phyloP scores from a whole-genome alignment of 2,329 filamentous ascomycete species.

The Endocalyx cinctus region DNA sequence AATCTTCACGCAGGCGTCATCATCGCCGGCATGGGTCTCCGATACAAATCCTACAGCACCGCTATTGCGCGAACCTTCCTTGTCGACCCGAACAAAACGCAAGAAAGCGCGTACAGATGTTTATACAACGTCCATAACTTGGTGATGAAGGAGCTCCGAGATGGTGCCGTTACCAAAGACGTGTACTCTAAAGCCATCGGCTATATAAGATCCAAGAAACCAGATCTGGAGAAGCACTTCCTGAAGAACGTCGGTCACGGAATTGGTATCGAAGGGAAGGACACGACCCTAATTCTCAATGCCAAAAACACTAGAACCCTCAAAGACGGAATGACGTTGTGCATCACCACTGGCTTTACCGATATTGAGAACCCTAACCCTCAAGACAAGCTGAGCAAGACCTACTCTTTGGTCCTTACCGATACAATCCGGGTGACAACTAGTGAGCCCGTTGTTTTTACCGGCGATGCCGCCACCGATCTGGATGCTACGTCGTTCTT shows the following conservation, averaged over 20 bases:
- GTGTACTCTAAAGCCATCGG: conserved; percentile 83
- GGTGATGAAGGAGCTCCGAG: conserved; percentile 85
- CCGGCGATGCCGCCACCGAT: conserved; percentile 84
- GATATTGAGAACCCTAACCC: conserved; percentile 84
- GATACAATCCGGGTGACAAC: conserved; percentile 88
- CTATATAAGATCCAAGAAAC: conserved; percentile 83
- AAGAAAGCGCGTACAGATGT: conserved; percentile 91
- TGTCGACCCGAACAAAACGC: conserved; percentile 93
- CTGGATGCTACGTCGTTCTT: conserved; percentile 96
- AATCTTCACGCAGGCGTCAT: conserved; percentile 88
- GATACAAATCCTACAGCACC: conserved; percentile 95
- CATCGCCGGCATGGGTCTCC: conserved; percentile 82
- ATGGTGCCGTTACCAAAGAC: conserved; percentile 82
- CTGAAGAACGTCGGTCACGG: conserved; percentile 87
- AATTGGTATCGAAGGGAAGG: conserved; percentile 87
- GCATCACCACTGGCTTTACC: conserved; percentile 82
- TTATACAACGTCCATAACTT: conserved; percentile 78
- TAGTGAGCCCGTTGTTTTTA: conserved; percentile 81
- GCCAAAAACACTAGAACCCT: conserved; percentile 78
- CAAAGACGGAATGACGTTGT: conserved; percentile 96
- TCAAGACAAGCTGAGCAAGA: conserved; percentile 84
- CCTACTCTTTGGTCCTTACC: conserved; percentile 83
- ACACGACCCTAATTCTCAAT: conserved; percentile 77
- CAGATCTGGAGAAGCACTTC: conserved; percentile 92
- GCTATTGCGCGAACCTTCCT: conserved; percentile 90